Evolutionary conservation across 495 filamentous ascomycete species (phyloP), one percentile per base, ranked within the genome.

Genomic region (Penicillium paxilli): DNA sequence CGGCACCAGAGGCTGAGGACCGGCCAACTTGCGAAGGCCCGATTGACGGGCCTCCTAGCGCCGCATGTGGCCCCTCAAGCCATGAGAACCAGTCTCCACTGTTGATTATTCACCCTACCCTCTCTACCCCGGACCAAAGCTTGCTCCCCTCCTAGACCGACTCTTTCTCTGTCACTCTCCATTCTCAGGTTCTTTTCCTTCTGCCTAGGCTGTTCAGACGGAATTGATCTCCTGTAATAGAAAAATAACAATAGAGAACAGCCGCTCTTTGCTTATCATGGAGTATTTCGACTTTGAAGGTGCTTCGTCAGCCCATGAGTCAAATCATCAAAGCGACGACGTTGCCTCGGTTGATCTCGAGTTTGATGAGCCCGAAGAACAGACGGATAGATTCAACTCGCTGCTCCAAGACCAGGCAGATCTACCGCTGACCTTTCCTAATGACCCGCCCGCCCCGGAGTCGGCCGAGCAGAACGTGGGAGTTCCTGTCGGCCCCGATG

Each of bases 211-310:
- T 30, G 38, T 30, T 38, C 35, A 38, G n/a, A 16, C 8, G 16
- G n/a, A 38, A 6, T 38, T 38, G 16, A 38, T 38, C 17, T 38
- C 8, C 35, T 16, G n/a, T 12, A 16, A 32, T 14, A 32, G n/a
- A 14, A 8, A 7, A 14, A 23, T n/a, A n/a, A n/a, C n/a, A n/a
- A n/a, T n/a, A n/a, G n/a, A 23, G 20, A 25, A 10, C 19, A 23
- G n/a, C 17, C 35, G 5, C 16, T 22, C 5, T 38, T 49, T 40
- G 20, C n/a, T 19, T 52, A 46, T 38, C 20, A 79, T 79, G 76
- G 79, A 83, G 56, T 81, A 80, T 62, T 81, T 82, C 53, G 71
- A 82, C 59, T 81, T 82, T 61, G 75, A 81, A 42, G 72, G 74
- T 42, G 78, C 79, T 24, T 76, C 77, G 4, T 69, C 62, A n/a